Conservation (phyloP, 1,139 yeast genomes). For the Ogataea hybrid region DNA sequence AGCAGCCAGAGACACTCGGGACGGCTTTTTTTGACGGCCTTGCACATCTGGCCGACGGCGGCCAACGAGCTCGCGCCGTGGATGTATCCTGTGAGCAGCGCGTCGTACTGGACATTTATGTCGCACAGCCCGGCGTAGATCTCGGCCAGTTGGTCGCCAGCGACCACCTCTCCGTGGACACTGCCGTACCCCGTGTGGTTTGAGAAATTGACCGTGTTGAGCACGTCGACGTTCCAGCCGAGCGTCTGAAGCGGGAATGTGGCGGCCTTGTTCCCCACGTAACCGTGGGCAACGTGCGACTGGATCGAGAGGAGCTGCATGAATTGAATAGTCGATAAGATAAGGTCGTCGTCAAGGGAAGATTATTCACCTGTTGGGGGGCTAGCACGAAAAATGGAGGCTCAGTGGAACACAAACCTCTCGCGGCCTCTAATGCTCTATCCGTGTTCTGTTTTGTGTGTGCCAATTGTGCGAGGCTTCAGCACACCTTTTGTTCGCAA, state of each 20-base stretch:
- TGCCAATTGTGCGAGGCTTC: no score
- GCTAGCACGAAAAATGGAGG: background rate
- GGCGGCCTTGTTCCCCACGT: conserved; percentile 79
- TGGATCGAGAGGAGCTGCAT: conserved; percentile 52
- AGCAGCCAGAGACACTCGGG: conserved; percentile 52
- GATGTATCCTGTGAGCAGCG: conserved; percentile 70
- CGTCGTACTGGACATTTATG: conserved; percentile 49
- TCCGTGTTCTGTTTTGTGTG: background rate
- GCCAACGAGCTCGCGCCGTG: conserved; percentile 55
- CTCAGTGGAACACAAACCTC: no score
- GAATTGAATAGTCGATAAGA: background rate
- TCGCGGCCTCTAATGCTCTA: no score
- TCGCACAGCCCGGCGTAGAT: conserved; percentile 47
- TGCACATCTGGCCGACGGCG: conserved; percentile 45
- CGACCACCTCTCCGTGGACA: conserved; percentile 43
- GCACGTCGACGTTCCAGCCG: conserved; percentile 84
- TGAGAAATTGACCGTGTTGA: conserved; percentile 77
- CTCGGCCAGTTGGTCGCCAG: conserved; percentile 40
- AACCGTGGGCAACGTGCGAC: conserved; percentile 86
- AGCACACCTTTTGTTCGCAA: background rate
- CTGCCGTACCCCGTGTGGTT: conserved; percentile 82
- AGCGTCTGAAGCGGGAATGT: conserved; percentile 73
- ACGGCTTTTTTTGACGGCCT: conserved; percentile 22
- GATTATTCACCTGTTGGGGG: background rate
- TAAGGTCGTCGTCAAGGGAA: background rate